Evolutionary conservation across 2,329 filamentous ascomycete genomes (phyloP).

Genomic region (Epichloe amarillans): DNA sequence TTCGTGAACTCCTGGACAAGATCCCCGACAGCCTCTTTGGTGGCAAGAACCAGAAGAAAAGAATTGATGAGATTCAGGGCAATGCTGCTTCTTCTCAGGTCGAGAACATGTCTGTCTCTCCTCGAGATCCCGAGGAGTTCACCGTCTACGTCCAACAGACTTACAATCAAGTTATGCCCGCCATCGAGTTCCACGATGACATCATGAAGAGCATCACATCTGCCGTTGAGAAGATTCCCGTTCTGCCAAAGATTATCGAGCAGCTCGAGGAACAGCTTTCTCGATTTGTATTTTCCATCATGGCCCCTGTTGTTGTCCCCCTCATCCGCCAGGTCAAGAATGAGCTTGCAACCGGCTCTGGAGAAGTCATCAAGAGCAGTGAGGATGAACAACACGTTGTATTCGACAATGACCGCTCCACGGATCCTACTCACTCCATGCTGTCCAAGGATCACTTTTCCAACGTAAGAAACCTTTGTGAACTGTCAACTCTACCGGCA

Average conservation of each 20-base stretch:
- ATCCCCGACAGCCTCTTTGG: conserved; percentile 74
- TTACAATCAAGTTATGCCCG: conserved; percentile 71
- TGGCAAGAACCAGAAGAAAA: conserved; percentile 56
- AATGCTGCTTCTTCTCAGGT: conserved; percentile 66
- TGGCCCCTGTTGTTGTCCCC: conserved; percentile 78
- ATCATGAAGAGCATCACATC: conserved; percentile 67
- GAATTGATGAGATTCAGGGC: conserved; percentile 66
- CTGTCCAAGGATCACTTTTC: conserved; percentile 92
- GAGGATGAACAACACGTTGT: conserved; percentile 75
- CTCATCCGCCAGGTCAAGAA: conserved; percentile 77
- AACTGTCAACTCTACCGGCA: not conserved
- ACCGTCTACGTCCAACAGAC: conserved; percentile 62
- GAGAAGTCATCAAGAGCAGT: conserved; percentile 76
- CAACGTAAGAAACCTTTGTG: conserved; percentile 38
- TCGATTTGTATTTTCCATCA: conserved; percentile 79
- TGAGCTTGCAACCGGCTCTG: conserved; percentile 74
- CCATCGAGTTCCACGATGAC: conserved; percentile 83
- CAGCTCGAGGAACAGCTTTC: conserved; percentile 79
- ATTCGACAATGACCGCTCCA: conserved; percentile 63
- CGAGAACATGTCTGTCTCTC: conserved; percentile 59
- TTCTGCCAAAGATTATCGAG: conserved; percentile 74
- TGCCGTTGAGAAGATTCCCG: conserved; percentile 72
- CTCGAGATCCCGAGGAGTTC: conserved; percentile 72
- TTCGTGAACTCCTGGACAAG: conserved; percentile 68
- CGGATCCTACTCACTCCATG: conserved; percentile 89